Base-by-base conservation (phyloP, 1,284 basidiomycete genomes). In the Pholiota adiposa region DNA sequence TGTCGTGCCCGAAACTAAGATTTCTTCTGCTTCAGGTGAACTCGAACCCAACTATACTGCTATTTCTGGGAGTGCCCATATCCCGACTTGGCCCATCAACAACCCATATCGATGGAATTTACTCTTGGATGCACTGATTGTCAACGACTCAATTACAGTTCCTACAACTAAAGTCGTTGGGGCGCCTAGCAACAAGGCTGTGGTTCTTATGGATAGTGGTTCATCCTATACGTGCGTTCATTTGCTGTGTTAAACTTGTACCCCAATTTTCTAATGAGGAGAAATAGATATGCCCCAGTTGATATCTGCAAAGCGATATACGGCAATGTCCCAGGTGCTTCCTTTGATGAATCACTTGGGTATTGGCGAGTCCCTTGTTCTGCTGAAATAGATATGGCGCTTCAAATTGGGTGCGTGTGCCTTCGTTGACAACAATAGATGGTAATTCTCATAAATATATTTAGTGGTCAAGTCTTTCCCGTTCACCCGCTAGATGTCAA, bases 401-500 rank as follows among this genome's bases (percentile, higher is more conserved):
- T 93, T 51, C 89, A 90, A 70, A 84, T 93, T 62, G 83, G 78
- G 90, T 92, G 65, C 64, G 85, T 76, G 21, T 60, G 60, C 46
- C 56, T 44, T 43, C 54, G 46, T 54, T 61, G 52, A 50, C 67
- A 60, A 56, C 34, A 49, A 56, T 49, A 19, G 43, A 49, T 19
- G 6, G 25, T 40, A 43, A 33, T 40, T 58, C 38, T 61, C 56
- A 43, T 54, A 14, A 41, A 48, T 52, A 48, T 54, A 65, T 54
- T 54, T 57, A 92, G 90, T 54, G 82, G 85, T 19, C 79, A 84
- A 69, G 76, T 90, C 14, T 90, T 84, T 68, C 88, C 91, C 29
- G 69, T 93, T 33, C 88, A 93, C 70, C 91, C 91, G 12, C 78
- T 93, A 21, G 91, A 93, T 70, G 76, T 92, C 23, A 80, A 82